Conservation (phyloP, 2,329 filamentous ascomycete species). For the Drechslera avenae region DNA sequence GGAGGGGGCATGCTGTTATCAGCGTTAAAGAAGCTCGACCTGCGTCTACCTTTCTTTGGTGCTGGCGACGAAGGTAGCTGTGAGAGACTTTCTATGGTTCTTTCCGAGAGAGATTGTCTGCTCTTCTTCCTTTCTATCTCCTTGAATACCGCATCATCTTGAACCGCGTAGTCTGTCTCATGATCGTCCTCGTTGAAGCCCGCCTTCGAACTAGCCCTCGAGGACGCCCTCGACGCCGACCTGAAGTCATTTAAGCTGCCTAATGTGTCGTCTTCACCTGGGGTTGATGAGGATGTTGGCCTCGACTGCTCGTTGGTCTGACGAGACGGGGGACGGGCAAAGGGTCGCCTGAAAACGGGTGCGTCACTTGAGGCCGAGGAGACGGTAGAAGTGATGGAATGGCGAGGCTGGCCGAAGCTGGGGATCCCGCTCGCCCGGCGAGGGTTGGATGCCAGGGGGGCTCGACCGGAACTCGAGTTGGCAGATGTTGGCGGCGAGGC, state of each 20-base stretch:
- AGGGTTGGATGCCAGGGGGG: conserved; percentile 27
- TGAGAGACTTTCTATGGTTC: conserved; percentile 84
- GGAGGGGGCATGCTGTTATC: conserved; percentile 66
- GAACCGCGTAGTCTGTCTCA: conserved; percentile 22
- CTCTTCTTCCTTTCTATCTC: conserved; percentile 44
- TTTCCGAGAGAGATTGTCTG: conserved; percentile 72
- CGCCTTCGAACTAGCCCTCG: conserved; percentile 44
- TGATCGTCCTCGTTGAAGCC: conserved; percentile 43
- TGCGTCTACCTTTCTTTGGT: conserved; percentile 61
- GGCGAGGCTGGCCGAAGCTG: conserved; percentile 22
- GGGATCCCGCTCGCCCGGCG: conserved; percentile 32
- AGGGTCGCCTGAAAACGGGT: conserved; percentile 46
- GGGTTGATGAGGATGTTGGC: conserved; percentile 13
- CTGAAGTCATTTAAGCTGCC: conserved; percentile 52
- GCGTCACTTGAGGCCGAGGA: conserved; percentile 24
- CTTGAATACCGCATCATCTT: conserved; percentile 14
- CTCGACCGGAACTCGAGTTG: conserved; percentile 24
- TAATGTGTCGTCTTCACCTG: conserved; percentile 47
- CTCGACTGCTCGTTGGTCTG: conserved; percentile 33
- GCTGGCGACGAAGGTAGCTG: conserved; percentile 76
- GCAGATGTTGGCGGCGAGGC: conserved; percentile 17
- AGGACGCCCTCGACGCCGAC: conserved; percentile 50
- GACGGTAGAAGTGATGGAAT: conserved; percentile 11
- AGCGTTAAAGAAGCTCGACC: conserved; percentile 74
- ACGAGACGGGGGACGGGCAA: conserved; percentile 42